These are phyloP conservation scores for Podospora conica DNA, from an alignment of 495 filamentous ascomycete genomes.

Conservation along the genomic window DNA sequence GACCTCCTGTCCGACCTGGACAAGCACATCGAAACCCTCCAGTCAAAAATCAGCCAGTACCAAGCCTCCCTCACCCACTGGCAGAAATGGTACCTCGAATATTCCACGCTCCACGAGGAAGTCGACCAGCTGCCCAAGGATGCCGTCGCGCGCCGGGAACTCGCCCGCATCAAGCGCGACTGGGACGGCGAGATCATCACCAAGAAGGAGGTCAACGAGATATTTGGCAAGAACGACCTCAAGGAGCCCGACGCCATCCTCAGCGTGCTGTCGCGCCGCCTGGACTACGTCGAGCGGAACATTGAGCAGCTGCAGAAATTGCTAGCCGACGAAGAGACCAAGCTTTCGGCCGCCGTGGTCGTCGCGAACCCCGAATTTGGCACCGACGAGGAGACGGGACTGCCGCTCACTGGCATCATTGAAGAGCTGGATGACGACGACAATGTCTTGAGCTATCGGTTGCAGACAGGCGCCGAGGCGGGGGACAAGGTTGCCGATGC, in stretches of 20 bases:
- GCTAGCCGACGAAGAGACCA: conserved; percentile 60
- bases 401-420: conserved; percentile 78
- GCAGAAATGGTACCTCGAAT: conserved; percentile 86
- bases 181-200: conserved; percentile 42
- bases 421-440: conserved; percentile 92
- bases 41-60: conserved; percentile 68
- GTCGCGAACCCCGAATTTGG: conserved; percentile 42
- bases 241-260: conserved; percentile 54
- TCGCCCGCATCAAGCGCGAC: conserved; percentile 33
- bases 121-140: conserved; percentile 47
- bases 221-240: conserved; percentile 52
- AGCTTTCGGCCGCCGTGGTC: conserved; percentile 48
- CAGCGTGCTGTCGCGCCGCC: conserved; percentile 62
- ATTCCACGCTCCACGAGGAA: conserved; percentile 79
- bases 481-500: conserved; percentile 59
- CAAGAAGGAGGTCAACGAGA: conserved; percentile 54
- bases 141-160: conserved; percentile 48
- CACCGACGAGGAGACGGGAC: conserved; percentile 52
- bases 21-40: conserved; percentile 65
- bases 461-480: conserved; percentile 54
- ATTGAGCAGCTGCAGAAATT: conserved; percentile 61
- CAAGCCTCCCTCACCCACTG: conserved; percentile 73
- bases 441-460: conserved; percentile 64
- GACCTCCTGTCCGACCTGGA: conserved; percentile 57
- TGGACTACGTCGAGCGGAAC: conserved; percentile 87